A percentile compares a stretch with the other conserved stretches of the same genome.
Evolutionary conservation across 805 yeast genomes (phyloP).

Genomic region (Spathaspora hagerdaliae): DNA sequence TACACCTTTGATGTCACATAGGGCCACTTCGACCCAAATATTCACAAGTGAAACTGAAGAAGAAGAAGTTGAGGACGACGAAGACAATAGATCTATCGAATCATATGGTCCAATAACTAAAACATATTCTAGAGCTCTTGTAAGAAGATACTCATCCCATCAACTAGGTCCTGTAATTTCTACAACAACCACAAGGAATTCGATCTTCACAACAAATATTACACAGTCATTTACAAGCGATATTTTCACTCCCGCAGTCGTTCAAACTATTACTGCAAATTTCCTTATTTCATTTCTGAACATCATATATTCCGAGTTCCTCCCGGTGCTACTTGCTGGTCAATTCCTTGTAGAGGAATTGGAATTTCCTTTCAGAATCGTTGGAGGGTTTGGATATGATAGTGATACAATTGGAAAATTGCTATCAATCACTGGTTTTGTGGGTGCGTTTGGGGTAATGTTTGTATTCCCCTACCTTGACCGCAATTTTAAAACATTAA

Average conservation of each 20-base stretch:
- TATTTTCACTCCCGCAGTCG: slow-evolving; percentile 26
- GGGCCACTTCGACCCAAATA: neutral
- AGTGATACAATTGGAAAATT: slow-evolving; percentile 47
- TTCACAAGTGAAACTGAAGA: neutral
- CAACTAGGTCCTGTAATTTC: slow-evolving; percentile 9
- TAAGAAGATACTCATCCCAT: slow-evolving; percentile 15
- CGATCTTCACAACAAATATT: slow-evolving; percentile 8
- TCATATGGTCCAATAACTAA: slow-evolving; percentile 11
- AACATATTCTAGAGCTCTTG: slow-evolving; percentile 16
- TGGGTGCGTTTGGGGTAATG: slow-evolving; percentile 47
- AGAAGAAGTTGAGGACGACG: slow-evolving; percentile 13
- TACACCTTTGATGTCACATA: neutral
- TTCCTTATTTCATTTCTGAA: slow-evolving; percentile 45
- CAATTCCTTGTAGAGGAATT: slow-evolving; percentile 19
- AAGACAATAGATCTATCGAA: slow-evolving; percentile 7
- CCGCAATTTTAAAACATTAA: slow-evolving; percentile 41
- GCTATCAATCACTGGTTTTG: slow-evolving; percentile 49
- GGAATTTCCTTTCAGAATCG: slow-evolving; percentile 44
- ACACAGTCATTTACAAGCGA: slow-evolving; percentile 15
- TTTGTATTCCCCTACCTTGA: slow-evolving; percentile 52
- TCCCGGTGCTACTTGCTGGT: slow-evolving; percentile 52
- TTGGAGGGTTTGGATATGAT: slow-evolving; percentile 51
- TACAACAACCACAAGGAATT: slow-evolving; percentile 2
- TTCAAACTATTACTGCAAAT: slow-evolving; percentile 29
- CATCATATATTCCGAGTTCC: slow-evolving; percentile 48